Evolutionary conservation across 108 stramenopile species (phyloP).

Genomic region (Cyclotella cryptica): DNA sequence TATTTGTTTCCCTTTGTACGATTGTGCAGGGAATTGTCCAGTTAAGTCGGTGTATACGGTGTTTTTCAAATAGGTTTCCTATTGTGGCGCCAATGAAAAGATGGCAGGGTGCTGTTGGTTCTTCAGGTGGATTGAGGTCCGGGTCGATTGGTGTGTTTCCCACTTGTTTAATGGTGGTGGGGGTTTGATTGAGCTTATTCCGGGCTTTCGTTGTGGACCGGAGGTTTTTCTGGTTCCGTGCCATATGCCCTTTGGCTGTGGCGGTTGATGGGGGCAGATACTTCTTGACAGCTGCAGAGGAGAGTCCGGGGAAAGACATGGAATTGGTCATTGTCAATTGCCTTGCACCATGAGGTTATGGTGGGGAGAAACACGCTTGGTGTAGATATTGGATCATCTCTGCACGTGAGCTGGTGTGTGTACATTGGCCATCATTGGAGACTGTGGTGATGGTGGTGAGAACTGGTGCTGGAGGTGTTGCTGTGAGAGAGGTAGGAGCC

Average conservation of each 20-base stretch:
- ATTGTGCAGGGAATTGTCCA: constrained; percentile 6
- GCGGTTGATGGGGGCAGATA: neutral
- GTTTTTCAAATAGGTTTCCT: neutral
- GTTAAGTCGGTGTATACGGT: neutral
- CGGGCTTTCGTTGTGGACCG: neutral
- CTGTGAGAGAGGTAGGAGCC: neutral
- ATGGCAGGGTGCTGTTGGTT: neutral
- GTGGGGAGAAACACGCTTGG: no score
- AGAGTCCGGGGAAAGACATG: neutral
- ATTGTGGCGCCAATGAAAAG: neutral
- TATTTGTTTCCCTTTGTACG: neutral
- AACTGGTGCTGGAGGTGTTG: no score
- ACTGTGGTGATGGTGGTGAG: no score
- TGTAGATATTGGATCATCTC: neutral
- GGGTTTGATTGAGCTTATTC: neutral
- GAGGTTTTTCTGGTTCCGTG: neutral
- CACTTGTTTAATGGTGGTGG: neutral
- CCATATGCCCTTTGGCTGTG: constrained; percentile 6
- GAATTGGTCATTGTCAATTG: neutral
- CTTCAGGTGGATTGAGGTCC: neutral
- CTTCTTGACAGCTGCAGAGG: neutral
- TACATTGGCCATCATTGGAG: neutral
- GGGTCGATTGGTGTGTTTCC: neutral
- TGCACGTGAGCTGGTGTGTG: neutral
- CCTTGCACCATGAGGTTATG: no score